Evolutionary conservation across 2,329 filamentous ascomycete genomes (phyloP), one percentile per base, ranked within the genome.

Genomic region (Aspergillus sp.): DNA sequence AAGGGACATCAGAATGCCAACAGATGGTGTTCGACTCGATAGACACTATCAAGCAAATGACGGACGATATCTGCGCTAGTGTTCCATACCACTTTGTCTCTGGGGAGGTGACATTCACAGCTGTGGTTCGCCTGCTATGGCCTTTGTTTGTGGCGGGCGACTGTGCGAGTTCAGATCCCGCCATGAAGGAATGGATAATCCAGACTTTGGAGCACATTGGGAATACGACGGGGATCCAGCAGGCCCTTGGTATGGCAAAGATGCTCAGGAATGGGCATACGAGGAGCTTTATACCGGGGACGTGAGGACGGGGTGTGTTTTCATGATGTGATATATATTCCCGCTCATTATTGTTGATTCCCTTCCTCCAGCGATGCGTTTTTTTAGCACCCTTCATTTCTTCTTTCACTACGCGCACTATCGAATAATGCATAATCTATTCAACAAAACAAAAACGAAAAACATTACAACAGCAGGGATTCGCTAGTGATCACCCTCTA

Each of bases 1-100:
- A 58, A 13, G 8, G 19, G 3, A 13, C 15, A n/a, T 25, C 48
- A 2, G 21, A 58, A 23, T 49, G 8, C 8, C 48, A 30, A 6
- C 55, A 58, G 11, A 32, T 44, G 3, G 27, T 58, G 3, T 21
- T 6, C 8, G 36, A 21, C 32, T 58, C 38, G 13, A 30, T 42
- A 8, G 36, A 15, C n/a, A 32, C 25, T 19, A 52, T 51, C 8
- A 23, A 47, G 5, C 48, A 44, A 4, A 57, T 69, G 52, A 52
- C 56, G 2, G 59, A 61, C 10, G 66, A 68, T 30, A 52, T 69
- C 8, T 67, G 67, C 27, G 63, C 62, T 10, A 67, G 63, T 17
- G 56, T 69, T 8, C 62, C 64, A 4, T 67, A 60, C 36, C 58
- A 65, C 42, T 64, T 68, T 7, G 50, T 44, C 2, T 57, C 62